phyloP scores from a whole-genome alignment of 179 eudicot species.

The Beta corolliflora region DNA sequence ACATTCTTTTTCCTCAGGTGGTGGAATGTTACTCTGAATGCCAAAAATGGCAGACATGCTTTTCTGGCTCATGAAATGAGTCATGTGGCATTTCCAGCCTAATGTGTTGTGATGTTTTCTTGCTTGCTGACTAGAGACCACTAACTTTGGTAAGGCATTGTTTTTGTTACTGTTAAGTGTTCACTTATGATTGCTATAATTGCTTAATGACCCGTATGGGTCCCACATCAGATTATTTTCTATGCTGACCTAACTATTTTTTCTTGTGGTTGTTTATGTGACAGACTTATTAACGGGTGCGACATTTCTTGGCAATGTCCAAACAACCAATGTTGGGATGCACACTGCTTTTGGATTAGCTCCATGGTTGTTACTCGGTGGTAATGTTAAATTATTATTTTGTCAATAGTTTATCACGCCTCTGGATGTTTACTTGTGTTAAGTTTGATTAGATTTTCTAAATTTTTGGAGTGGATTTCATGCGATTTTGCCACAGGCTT shows the following conservation, averaged over 20 bases:
- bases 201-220: conserved; percentile 10
- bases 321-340: background rate
- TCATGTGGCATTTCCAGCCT: conserved; percentile 8
- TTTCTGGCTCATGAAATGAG: conserved; percentile 12
- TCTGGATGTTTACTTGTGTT: conserved; percentile 17
- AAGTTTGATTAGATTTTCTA: conserved; percentile 10
- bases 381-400: conserved; percentile 19
- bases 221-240: conserved; percentile 11
- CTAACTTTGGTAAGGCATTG: conserved; percentile 16
- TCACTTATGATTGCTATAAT: background rate
- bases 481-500: background rate
- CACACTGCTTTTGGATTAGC: background rate
- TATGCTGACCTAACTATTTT: conserved; percentile 9
- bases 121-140: conserved; percentile 32
- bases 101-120: conserved; percentile 8
- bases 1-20: conserved; percentile 10
- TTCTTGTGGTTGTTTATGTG: conserved; percentile 14
- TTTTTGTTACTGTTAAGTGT: background rate
- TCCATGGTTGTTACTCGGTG: background rate
- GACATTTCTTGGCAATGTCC: conserved; percentile 18
- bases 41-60: conserved; percentile 7
- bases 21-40: conserved; percentile 19
- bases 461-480: background rate
- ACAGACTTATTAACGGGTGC: conserved; percentile 18
- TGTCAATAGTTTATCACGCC: background rate